phyloP scores from a whole-genome alignment of 495 filamentous ascomycete species.

The Sabuloglossum arenarium region DNA sequence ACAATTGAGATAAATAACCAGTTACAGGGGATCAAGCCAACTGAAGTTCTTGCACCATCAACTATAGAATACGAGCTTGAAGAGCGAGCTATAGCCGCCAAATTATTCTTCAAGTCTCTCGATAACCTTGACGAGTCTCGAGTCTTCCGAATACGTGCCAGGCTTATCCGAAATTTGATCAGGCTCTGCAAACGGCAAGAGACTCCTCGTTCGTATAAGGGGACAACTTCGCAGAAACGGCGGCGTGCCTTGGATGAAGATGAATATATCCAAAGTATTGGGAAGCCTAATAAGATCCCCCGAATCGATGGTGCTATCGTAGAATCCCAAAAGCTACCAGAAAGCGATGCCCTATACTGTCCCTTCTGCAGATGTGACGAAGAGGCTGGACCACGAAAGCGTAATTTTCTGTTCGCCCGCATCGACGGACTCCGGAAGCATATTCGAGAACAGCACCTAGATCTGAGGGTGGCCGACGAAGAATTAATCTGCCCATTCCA shows the following conservation, averaged over 20 bases:
- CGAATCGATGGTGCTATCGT: background rate
- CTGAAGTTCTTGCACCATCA: constrained; percentile 6
- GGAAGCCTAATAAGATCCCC: background rate
- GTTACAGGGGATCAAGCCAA: constrained; percentile 6
- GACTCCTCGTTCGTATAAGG: background rate
- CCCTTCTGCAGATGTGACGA: background rate
- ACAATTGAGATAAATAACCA: constrained; percentile 8
- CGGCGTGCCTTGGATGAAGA: background rate
- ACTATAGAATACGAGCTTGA: constrained; percentile 6
- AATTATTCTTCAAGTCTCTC: constrained; percentile 8
- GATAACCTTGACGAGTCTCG: constrained; percentile 4
- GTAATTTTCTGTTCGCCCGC: background rate
- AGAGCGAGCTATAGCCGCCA: constrained; percentile 6
- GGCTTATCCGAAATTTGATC: constrained; percentile 5
- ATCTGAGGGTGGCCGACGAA: background rate
- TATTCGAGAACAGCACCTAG: background rate
- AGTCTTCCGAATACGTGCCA: background rate
- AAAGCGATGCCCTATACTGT: background rate
- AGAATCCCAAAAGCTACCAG: background rate
- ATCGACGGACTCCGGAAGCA: background rate
- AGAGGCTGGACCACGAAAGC: background rate
- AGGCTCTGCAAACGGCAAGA: constrained; percentile 4
- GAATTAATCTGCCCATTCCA: background rate
- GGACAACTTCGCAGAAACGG: background rate
- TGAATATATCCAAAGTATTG: background rate